Conservation (phyloP, 495 filamentous ascomycete species). For the Daldinia concentrica region DNA sequence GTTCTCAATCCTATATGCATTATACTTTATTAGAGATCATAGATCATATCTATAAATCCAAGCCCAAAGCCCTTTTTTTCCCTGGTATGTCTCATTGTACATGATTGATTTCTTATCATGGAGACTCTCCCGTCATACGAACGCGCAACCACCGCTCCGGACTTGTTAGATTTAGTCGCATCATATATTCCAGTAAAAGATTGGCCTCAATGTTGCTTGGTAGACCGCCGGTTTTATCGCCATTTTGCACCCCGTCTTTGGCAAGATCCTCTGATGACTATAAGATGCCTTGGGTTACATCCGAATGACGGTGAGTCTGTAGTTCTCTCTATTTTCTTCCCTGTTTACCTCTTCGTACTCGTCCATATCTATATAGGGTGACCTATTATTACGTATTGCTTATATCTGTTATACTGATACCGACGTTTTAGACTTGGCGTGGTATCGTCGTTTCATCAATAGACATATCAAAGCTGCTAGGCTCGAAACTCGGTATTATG, state of each 20-base stretch:
- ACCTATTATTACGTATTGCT: too few species aligned
- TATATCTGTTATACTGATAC: neutral
- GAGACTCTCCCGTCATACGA: constrained; percentile 55
- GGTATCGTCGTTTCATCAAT: constrained; percentile 52
- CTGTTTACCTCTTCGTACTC: neutral
- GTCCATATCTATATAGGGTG: too few species aligned
- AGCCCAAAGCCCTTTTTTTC: neutral
- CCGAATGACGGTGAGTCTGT: constrained; percentile 49
- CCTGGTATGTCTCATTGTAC: neutral
- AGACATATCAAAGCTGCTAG: constrained; percentile 41
- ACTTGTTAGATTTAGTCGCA: constrained; percentile 58
- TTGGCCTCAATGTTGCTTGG: constrained; percentile 54
- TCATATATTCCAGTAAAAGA: constrained; percentile 46
- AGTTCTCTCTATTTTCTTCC: neutral
- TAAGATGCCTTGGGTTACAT: constrained; percentile 44
- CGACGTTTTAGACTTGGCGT: constrained; percentile 47
- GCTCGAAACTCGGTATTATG: constrained; percentile 41
- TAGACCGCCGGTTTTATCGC: constrained; percentile 52
- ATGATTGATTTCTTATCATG: constrained; percentile 28
- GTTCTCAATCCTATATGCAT: too few species aligned
- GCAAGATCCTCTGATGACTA: constrained; percentile 54
- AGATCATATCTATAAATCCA: too few species aligned
- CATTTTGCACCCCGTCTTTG: constrained; percentile 58
- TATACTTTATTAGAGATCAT: too few species aligned
- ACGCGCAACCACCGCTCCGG: constrained; percentile 48